These are phyloP conservation scores for Straminergon stramineum DNA, from an alignment of 225 moss, liverwort and hornwort species.

Conservation along the genomic window DNA sequence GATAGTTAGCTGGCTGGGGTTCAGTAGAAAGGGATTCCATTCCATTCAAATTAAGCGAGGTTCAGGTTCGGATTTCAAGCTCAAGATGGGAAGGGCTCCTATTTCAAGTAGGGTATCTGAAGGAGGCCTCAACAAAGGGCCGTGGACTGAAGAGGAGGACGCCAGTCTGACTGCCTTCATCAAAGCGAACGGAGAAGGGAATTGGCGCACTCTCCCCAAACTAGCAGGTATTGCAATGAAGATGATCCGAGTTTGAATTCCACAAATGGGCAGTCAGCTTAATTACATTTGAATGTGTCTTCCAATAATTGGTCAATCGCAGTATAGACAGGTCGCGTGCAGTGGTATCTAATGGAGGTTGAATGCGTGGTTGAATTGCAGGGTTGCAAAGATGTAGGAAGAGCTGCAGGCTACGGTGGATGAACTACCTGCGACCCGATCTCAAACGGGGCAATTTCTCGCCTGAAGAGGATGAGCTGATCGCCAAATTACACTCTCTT, in stretches of 20 bases:
- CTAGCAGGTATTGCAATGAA: constrained; percentile 24
- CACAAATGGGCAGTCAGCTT: background rate
- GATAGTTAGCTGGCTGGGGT: background rate
- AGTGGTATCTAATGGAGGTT: background rate
- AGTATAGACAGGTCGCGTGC: background rate
- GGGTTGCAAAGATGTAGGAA: constrained; percentile 60
- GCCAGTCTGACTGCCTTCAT: constrained; percentile 38
- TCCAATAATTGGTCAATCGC: background rate
- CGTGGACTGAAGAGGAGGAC: constrained; percentile 61
- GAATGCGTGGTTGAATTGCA: constrained; percentile 2
- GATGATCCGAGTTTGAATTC: background rate
- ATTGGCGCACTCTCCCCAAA: constrained; percentile 53
- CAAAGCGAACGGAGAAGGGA: constrained; percentile 44
- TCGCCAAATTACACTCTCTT: constrained; percentile 40
- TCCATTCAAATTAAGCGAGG: background rate
- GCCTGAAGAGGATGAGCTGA: constrained; percentile 49
- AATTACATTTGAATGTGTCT: background rate
- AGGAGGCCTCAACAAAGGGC: constrained; percentile 43
- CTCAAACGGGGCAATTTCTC: constrained; percentile 59
- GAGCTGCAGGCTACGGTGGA: constrained; percentile 66
- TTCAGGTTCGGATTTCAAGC: background rate
- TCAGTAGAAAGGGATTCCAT: background rate
- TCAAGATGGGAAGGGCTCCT: constrained; percentile 40
- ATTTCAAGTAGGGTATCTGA: constrained; percentile 1
- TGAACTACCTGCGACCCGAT: constrained; percentile 58